Base-by-base conservation (phyloP, 2,329 filamentous ascomycete genomes). In the Colletotrichum musicola region DNA sequence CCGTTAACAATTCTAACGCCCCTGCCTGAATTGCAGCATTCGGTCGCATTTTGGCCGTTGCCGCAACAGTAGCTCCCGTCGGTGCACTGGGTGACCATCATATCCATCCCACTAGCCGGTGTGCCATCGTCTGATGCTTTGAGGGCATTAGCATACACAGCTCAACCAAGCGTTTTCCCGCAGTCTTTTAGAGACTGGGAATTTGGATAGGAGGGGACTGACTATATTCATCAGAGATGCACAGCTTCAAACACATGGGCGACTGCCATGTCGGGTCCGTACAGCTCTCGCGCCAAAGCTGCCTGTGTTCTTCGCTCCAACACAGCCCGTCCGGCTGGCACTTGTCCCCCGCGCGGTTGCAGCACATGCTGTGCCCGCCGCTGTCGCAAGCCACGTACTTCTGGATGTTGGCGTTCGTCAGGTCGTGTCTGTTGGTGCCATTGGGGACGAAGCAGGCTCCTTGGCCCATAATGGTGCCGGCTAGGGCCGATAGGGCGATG, bases 231-330 rank as follows among this genome's bases (percentile, higher is more conserved):
- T 56, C 38, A 16, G 35, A 47, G 9, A 44, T 13, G 25, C 71
- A 74, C 20, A 74, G 64, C 53, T 72, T 73, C 16, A 72, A 40
- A 47, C 72, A 74, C 25, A 49, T 66, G 1, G 68, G 63, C 25
- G 62, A 68, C 22, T 72, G 12, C 72, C 72, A 74, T 2, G 72
- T 72, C 25, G 46, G 63, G 42, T 74, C 73, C 13, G 72, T 73
- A 56, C 72, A 74, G 46, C 71, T 70, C 42, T 69, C 72, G 35
- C 73, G 68, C 69, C 71, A 74, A 13, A 71, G 4, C 20, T 13
- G 25, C 10, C 56, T 20, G 16, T 14, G 25, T 4, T 7, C 13
- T 6, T 27, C 49, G 40, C 62, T 55, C 50, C 51, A 66, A 14
- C 63, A 66, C 10, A 66, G 63, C 3, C 63, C 63, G n/a, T 25